Evolutionary conservation across 352 stramenopile species (phyloP), one percentile per base, ranked within the genome.

Genomic region (Pythium dissotocum): DNA sequence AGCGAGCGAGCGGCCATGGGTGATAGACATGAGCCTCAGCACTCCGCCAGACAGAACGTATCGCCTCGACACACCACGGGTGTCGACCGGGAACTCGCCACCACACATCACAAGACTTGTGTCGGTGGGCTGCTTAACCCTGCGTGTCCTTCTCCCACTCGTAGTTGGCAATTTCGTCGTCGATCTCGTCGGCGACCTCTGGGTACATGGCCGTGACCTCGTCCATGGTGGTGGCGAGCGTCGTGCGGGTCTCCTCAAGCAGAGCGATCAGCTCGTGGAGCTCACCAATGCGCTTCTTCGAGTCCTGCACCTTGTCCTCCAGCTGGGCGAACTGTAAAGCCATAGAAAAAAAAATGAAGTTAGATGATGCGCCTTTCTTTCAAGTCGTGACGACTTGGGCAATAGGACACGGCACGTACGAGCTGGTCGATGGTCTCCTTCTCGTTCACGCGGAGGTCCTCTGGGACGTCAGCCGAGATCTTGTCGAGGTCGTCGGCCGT

Each of bases 101-200:
- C 42, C 42, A 49, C 42, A 49, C 42, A 16, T 26, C 42, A 49
- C 16, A 49, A 69, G 61, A 63, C 21, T 36, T 26, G 5, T 35
- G 48, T 51, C 26, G 24, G 33, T 35, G 12, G 28, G 33, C 28
- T 18, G 32, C 53, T 89, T 91, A 91, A 66, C 75, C 78, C 75
- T 93, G 82, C 66, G 78, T 85, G 80, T 96, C 88, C 83, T 96
- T 96, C 72, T 93, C 85, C 86, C 87, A 96, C 75, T 96, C 87
- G 73, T 89, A 86, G 73, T 90, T 90, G 72, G 85, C 84, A 73
- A 95, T 96, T 75, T 96, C 89, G 60, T 94, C 83, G 63, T 95
- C 83, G 69, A 95, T 95, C 76, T 95, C 89, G 35, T 94, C 85
- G 64, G 75, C 73, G 42, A 95, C 80, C 64, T 94, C 86, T 51